phyloP scores from a whole-genome alignment of 345 rosid genomes.

The Theobroma cacao region DNA sequence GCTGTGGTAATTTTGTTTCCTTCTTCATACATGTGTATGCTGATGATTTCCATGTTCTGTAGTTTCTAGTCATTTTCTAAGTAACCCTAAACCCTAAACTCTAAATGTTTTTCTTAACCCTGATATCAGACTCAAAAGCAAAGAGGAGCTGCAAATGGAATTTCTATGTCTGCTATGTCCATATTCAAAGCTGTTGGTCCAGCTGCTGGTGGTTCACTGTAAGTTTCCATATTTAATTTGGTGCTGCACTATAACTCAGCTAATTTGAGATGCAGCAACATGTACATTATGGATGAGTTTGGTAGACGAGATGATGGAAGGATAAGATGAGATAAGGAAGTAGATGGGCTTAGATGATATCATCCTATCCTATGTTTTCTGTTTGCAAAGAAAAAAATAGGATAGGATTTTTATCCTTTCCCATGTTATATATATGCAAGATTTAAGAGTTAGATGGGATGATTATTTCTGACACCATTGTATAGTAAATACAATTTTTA shows the following conservation, averaged over 20 bases:
- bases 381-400: no score
- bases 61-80: not conserved
- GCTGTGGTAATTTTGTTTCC: slow-evolving; percentile 36
- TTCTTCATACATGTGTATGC: not conserved
- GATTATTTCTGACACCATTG: no score
- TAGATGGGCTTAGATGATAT: not conserved
- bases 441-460: no score
- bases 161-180: slow-evolving; percentile 57
- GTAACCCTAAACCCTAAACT: no score
- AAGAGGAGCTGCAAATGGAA: slow-evolving; percentile 59
- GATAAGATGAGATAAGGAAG: no score
- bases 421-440: no score
- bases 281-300: not conserved
- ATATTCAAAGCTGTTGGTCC: slow-evolving; percentile 59
- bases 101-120: not conserved
- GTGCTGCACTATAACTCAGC: not conserved
- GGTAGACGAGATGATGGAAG: not conserved
- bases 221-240: slow-evolving; percentile 22
- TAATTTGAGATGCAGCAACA: not conserved
- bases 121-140: slow-evolving; percentile 40
- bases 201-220: slow-evolving; percentile 62
- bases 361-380: not conserved
- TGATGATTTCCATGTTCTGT: not conserved
- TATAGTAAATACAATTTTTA: no score
- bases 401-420: no score